These are phyloP conservation scores for Dendrobium officinale DNA, from an alignment of 106 monocot species.

Conservation along the genomic window DNA sequence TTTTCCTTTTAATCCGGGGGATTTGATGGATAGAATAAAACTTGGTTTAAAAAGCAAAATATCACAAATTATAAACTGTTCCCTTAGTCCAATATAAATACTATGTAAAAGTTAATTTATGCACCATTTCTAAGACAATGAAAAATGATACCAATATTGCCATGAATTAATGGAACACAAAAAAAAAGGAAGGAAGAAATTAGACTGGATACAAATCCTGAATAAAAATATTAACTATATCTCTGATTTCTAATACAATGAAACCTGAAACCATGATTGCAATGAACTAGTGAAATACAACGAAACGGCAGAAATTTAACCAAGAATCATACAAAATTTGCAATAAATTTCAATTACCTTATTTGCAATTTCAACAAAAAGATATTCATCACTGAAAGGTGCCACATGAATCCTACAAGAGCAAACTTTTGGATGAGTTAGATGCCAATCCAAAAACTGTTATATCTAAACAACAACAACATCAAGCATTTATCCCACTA, in stretches of 20 bases:
- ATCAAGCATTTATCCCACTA: neutral
- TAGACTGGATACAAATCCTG: too few relatives aligned
- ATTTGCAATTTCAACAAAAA: constrained; percentile 95
- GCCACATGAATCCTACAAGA: constrained; percentile 92
- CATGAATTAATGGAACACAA: too few relatives aligned
- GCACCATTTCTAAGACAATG: too few relatives aligned
- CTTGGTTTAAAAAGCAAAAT: neutral
- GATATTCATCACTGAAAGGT: constrained; percentile 96
- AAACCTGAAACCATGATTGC: neutral
- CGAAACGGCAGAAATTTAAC: neutral
- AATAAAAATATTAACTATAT: neutral
- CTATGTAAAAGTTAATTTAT: too few relatives aligned
- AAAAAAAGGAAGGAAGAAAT: too few relatives aligned
- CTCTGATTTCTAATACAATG: neutral
- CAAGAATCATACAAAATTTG: neutral
- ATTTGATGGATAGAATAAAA: too few relatives aligned
- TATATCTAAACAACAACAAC: neutral
- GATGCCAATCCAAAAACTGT: neutral
- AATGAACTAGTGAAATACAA: neutral
- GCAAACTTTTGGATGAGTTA: constrained; percentile 20
- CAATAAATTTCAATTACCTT: constrained; percentile 46
- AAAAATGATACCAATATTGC: too few relatives aligned
- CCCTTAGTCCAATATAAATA: neutral
- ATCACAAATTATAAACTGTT: constrained; percentile 9
- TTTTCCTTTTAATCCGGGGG: too few relatives aligned